phyloP scores from a whole-genome alignment of 495 filamentous ascomycete genomes.

The Barbatosphaeria neglecta region DNA sequence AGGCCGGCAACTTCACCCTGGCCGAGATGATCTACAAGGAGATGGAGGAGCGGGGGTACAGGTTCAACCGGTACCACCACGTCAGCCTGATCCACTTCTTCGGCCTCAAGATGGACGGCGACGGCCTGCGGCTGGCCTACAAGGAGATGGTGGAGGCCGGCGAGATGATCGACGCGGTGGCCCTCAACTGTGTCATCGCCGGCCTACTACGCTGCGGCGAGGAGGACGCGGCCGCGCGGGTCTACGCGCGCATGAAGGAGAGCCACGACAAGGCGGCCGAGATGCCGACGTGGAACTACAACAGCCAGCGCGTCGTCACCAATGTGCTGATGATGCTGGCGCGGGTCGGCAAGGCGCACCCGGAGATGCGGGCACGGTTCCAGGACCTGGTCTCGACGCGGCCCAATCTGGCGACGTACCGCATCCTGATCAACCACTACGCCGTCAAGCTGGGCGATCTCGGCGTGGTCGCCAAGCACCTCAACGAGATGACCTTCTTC shows the following conservation, averaged over 20 bases:
- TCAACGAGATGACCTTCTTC: constrained; percentile 55
- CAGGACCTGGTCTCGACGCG: constrained; percentile 43
- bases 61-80: constrained; percentile 61
- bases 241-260: constrained; percentile 75
- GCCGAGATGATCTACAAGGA: constrained; percentile 77
- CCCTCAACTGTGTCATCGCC: constrained; percentile 73
- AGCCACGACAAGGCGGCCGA: constrained; percentile 19
- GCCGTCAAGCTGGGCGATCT: constrained; percentile 45
- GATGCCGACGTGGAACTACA: constrained; percentile 28
- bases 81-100: constrained; percentile 72
- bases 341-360: constrained; percentile 25
- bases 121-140: constrained; percentile 60
- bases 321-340: constrained; percentile 44
- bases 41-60: constrained; percentile 55
- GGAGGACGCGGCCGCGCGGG: constrained; percentile 53
- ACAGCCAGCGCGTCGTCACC: constrained; percentile 38
- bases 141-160: constrained; percentile 64
- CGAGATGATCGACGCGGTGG: constrained; percentile 78
- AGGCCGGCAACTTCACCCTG: constrained; percentile 67
- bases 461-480: constrained; percentile 37
- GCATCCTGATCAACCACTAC: constrained; percentile 48
- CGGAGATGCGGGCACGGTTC: constrained; percentile 29
- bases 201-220: constrained; percentile 67
- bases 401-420: constrained; percentile 54
- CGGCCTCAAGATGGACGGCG: constrained; percentile 56